Conservation (phyloP, 1,284 basidiomycete species). For the Erythrobasidium hasegawianum region DNA sequence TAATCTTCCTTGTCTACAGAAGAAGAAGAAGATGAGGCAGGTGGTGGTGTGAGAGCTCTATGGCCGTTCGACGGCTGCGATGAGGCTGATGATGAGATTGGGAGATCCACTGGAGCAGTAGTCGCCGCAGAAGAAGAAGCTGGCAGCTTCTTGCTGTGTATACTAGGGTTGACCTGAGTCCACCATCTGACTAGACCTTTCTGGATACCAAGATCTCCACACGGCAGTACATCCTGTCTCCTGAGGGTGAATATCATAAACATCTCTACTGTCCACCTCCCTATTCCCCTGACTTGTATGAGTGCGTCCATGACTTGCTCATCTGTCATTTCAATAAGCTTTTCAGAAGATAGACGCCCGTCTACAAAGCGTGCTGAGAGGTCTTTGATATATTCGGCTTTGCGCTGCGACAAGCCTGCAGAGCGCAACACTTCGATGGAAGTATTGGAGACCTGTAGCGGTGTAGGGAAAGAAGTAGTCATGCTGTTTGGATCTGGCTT, state of each 20-base stretch:
- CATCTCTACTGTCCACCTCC: slow-evolving; percentile 56
- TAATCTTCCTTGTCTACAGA: slow-evolving; percentile 1
- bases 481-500: slow-evolving; percentile 50
- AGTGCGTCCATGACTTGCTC: slow-evolving; percentile 71
- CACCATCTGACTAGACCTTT: slow-evolving; percentile 73
- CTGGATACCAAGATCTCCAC: slow-evolving; percentile 74
- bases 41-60: neutral
- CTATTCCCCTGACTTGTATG: slow-evolving; percentile 56
- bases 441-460: slow-evolving; percentile 60
- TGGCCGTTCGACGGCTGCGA: neutral
- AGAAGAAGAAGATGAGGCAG: no score
- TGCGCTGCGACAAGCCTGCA: slow-evolving; percentile 71
- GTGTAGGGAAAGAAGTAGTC: slow-evolving; percentile 62
- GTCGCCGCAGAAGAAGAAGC: neutral
- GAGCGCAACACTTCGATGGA: slow-evolving; percentile 57
- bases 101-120: no score
- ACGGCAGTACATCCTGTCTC: slow-evolving; percentile 67
- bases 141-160: slow-evolving; percentile 29
- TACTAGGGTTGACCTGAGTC: slow-evolving; percentile 28
- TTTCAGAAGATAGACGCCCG: slow-evolving; percentile 67
- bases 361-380: slow-evolving; percentile 71
- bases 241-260: slow-evolving; percentile 81
- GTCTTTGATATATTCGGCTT: slow-evolving; percentile 79
- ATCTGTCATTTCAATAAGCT: slow-evolving; percentile 65
- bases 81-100: neutral